A percentile compares a stretch with the other conserved stretches of the same genome.
Evolutionary conservation across 495 filamentous ascomycete genomes (phyloP).

Genomic region (Hyaloscypha hepaticicola): DNA sequence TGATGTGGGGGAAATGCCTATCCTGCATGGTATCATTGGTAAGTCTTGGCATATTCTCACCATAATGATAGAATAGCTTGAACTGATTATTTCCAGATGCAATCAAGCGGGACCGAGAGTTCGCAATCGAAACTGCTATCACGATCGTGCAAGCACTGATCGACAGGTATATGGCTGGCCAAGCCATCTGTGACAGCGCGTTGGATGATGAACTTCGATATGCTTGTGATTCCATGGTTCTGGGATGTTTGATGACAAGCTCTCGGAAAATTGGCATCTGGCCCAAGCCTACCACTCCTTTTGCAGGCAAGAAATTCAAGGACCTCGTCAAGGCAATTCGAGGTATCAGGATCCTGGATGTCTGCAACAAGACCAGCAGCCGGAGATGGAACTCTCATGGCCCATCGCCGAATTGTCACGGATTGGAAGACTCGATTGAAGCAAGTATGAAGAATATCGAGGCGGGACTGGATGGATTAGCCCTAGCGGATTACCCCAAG

Average conservation of each 20-base stretch:
- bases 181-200: not conserved
- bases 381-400: slow-evolving; percentile 4
- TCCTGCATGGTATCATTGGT: slow-evolving; percentile 19
- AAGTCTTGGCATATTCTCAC: not conserved
- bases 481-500: slow-evolving; percentile 16
- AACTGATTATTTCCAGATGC: slow-evolving; percentile 3
- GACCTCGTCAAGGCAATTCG: slow-evolving; percentile 2
- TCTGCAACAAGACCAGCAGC: not conserved
- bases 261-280: slow-evolving; percentile 14
- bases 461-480: slow-evolving; percentile 43
- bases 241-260: slow-evolving; percentile 22
- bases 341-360: not conserved
- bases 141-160: slow-evolving; percentile 10
- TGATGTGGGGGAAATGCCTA: slow-evolving; percentile 8
- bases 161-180: not conserved
- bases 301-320: slow-evolving; percentile 8
- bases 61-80: not conserved
- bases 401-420: not conserved
- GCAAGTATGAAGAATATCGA: slow-evolving; percentile 48
- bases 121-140: slow-evolving; percentile 8
- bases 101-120: slow-evolving; percentile 11
- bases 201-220: not conserved
- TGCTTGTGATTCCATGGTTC: slow-evolving; percentile 23
- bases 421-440: slow-evolving; percentile 4
- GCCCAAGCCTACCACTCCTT: slow-evolving; percentile 20